These are phyloP conservation scores for Rhodotorula glutinis DNA, from an alignment of 1,284 basidiomycete species.

Conservation along the genomic window DNA sequence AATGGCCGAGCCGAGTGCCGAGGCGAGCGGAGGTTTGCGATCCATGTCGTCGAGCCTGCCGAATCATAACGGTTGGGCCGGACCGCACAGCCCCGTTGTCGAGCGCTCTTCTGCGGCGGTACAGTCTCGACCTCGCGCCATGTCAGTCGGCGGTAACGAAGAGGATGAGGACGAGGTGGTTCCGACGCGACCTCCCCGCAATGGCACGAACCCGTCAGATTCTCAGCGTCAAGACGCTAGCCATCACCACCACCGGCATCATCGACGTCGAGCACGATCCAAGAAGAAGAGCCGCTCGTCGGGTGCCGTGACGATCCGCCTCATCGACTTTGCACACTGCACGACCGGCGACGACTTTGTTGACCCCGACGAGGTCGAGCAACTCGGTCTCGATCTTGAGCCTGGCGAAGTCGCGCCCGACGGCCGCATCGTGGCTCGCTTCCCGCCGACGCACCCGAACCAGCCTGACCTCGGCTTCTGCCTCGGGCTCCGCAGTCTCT, in stretches of 20 bases:
- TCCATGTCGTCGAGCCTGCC: conserved; percentile 32
- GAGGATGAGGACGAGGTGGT: conserved; percentile 21
- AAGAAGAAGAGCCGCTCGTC: conserved; percentile 30
- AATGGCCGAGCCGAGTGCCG: conserved; percentile 39
- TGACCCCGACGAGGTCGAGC: conserved; percentile 63
- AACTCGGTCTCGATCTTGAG: conserved; percentile 47
- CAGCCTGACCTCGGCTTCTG: conserved; percentile 92
- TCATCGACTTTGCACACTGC: conserved; percentile 98
- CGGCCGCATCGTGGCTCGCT: conserved; percentile 51
- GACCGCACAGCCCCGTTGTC: conserved; percentile 9
- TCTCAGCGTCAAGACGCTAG: background rate
- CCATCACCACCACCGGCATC: conserved; percentile 9
- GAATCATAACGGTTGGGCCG: conserved; percentile 21
- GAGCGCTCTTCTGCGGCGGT: background rate
- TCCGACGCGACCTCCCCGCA: background rate
- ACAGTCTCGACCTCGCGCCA: conserved; percentile 13
- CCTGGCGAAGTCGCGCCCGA: conserved; percentile 30
- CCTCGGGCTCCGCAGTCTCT: conserved; percentile 80
- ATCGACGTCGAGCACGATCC: conserved; percentile 23
- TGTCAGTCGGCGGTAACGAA: conserved; percentile 22
- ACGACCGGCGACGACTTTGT: conserved; percentile 92
- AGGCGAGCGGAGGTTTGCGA: conserved; percentile 23
- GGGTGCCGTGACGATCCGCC: conserved; percentile 89
- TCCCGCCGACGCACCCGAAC: conserved; percentile 84
- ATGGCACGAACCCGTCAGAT: too few relatives aligned